Evolutionary conservation across 2,329 filamentous ascomycete genomes (phyloP).

Genomic region (Fusarium guadeloupense): DNA sequence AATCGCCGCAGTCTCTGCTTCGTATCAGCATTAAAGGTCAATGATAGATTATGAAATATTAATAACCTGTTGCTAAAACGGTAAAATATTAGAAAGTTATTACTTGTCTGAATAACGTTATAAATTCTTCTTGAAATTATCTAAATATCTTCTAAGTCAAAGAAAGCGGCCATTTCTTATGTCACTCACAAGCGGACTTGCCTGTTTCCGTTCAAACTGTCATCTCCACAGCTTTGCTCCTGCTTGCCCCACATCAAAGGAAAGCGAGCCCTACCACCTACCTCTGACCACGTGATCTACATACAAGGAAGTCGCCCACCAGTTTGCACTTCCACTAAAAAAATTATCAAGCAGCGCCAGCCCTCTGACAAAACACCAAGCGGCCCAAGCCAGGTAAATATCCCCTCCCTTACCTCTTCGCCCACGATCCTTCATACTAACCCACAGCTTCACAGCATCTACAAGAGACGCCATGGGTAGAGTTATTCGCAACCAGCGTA

Average conservation of each 20-base stretch:
- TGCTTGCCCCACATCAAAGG: not conserved
- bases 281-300: constrained; percentile 51
- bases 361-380: constrained; percentile 52
- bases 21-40: no score
- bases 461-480: constrained; percentile 61
- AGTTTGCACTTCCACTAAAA: constrained; percentile 42
- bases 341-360: constrained; percentile 47
- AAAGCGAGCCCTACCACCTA: constrained; percentile 4
- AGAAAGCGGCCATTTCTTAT: no score
- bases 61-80: no score
- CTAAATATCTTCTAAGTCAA: no score
- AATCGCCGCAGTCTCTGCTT: no score
- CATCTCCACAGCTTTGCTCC: no score
- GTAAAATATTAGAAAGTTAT: no score
- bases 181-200: no score
- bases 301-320: constrained; percentile 44
- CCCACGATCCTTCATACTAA: constrained; percentile 44
- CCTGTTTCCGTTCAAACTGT: no score
- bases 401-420: constrained; percentile 38
- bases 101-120: no score
- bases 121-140: no score
- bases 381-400: constrained; percentile 53
- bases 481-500: constrained; percentile 73
- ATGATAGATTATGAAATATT: no score
- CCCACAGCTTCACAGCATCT: constrained; percentile 44